A percentile compares a stretch with the other conserved stretches of the same genome.
Evolutionary conservation across 768 basidiomycete species (phyloP).

Genomic region (Clitopilus hobsonii): DNA sequence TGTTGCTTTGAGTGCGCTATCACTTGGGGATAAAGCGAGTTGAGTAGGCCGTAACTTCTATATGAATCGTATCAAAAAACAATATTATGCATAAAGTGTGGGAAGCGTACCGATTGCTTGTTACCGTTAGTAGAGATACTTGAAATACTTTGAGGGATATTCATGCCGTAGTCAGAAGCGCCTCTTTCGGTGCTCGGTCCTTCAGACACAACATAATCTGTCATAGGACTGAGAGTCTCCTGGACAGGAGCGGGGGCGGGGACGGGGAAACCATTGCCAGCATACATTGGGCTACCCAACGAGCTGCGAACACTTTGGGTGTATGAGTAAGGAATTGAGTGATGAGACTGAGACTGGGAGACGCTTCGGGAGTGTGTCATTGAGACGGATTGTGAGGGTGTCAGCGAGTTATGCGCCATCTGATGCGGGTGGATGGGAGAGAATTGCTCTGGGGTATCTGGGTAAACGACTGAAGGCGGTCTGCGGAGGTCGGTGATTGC

Average conservation of each 20-base stretch:
- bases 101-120: slow-evolving; percentile 16
- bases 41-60: slow-evolving; percentile 46
- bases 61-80: not conserved
- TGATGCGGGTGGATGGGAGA: slow-evolving; percentile 28
- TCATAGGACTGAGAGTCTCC: not conserved
- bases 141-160: slow-evolving; percentile 1
- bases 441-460: slow-evolving; percentile 34
- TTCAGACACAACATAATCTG: slow-evolving; percentile 4
- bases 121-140: slow-evolving; percentile 11
- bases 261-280: not conserved
- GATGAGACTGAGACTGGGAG: slow-evolving; percentile 40
- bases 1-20: slow-evolving; percentile 46
- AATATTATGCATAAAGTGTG: not conserved
- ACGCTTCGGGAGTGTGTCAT: slow-evolving; percentile 38
- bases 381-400: slow-evolving; percentile 25
- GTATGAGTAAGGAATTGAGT: slow-evolving; percentile 35
- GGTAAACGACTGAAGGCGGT: slow-evolving; percentile 58
- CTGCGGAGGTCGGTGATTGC: slow-evolving; percentile 85
- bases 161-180: slow-evolving; percentile 7
- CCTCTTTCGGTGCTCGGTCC: not conserved
- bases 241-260: not conserved
- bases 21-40: slow-evolving; percentile 57
- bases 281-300: slow-evolving; percentile 31
- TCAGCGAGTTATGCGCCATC: slow-evolving; percentile 16
- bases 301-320: slow-evolving; percentile 36